A percentile compares a stretch with the other conserved stretches of the same genome.
These are phyloP conservation scores for Metarhizium robertsii DNA, from an alignment of 2,329 filamentous ascomycete genomes.

Conservation along the genomic window DNA sequence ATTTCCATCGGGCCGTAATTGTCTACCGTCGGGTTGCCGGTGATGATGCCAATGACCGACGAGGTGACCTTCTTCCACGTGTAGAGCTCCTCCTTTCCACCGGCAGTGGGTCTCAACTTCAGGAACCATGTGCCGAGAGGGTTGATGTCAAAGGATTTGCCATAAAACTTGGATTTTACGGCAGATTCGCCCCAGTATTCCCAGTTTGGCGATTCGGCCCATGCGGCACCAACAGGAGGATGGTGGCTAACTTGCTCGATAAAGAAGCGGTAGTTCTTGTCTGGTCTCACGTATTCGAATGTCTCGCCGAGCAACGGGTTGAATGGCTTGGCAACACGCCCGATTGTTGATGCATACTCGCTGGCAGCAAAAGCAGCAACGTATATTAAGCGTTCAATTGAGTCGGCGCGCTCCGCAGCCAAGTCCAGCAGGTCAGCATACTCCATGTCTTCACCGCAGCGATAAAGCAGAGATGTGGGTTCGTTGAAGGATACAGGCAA, in stretches of 20 bases:
- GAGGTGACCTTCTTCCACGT: conserved; percentile 99
- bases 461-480: conserved; percentile 88
- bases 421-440: conserved; percentile 88
- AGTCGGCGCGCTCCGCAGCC: conserved; percentile 76
- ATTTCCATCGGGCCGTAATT: conserved; percentile 97
- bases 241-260: conserved; percentile 98
- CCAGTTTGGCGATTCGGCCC: conserved; percentile 88
- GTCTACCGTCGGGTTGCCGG: conserved; percentile 90
- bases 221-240: conserved; percentile 86
- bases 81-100: conserved; percentile 77
- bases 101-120: conserved; percentile 64
- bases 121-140: conserved; percentile 96
- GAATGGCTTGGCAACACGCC: conserved; percentile 94
- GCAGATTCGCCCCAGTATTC: conserved; percentile 95
- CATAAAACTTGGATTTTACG: conserved; percentile 94
- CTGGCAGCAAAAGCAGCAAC: conserved; percentile 93
- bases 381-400: conserved; percentile 86
- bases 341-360: conserved; percentile 94
- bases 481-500: conserved; percentile 98
- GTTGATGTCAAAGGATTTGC: conserved; percentile 95
- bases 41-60: conserved; percentile 97
- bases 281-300: conserved; percentile 89
- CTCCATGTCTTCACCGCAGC: conserved; percentile 96
- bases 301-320: conserved; percentile 95
- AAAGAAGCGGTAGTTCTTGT: conserved; percentile 97